Percentiles rank a stretch among this genome's conserved stretches.
These are phyloP conservation scores for Backusella mclennaniae DNA, from an alignment of 192 early-diverging fungal species.

Conservation along the genomic window DNA sequence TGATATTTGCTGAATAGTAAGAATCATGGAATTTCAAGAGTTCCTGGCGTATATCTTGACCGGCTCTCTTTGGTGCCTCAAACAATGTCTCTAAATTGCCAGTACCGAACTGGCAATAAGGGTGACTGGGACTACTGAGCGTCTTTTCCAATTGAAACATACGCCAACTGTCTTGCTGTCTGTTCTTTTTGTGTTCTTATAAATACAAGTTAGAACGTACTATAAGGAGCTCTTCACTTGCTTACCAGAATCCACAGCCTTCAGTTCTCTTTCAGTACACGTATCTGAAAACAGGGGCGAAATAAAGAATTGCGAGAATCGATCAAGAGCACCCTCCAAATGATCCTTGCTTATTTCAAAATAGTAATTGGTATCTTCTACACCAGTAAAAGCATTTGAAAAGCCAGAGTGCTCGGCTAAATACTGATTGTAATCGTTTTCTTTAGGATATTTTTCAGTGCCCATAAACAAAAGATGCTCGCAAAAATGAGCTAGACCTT, in stretches of 20 bases:
- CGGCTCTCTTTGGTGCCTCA: conserved; percentile 56
- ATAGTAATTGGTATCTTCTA: conserved; percentile 85
- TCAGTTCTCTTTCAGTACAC: conserved; percentile 90
- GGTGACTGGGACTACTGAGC: conserved; percentile 72
- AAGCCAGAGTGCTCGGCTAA: conserved; percentile 70
- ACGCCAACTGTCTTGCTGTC: conserved; percentile 86
- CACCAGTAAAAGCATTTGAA: conserved; percentile 78
- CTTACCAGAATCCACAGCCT: conserved; percentile 85
- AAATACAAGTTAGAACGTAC: no score
- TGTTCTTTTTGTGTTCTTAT: conserved; percentile 87
- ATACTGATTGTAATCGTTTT: conserved; percentile 81
- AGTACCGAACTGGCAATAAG: conserved; percentile 87
- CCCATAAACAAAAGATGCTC: conserved; percentile 77
- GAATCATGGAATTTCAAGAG: conserved; percentile 83
- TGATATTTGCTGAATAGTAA: conserved; percentile 94
- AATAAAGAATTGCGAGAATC: conserved; percentile 92
- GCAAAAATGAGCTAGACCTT: conserved; percentile 83
- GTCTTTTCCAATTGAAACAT: conserved; percentile 85
- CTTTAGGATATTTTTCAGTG: conserved; percentile 68
- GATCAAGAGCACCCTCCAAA: conserved; percentile 57
- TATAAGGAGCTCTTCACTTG: no score
- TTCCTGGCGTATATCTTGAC: conserved; percentile 78
- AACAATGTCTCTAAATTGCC: conserved; percentile 85
- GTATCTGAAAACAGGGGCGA: conserved; percentile 80
- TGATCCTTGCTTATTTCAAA: conserved; percentile 70